Percentiles rank a stretch among this genome's conserved stretches.
phyloP scores from a whole-genome alignment of 2,329 filamentous ascomycete species.

The Aaosphaeria pasadenensis region DNA sequence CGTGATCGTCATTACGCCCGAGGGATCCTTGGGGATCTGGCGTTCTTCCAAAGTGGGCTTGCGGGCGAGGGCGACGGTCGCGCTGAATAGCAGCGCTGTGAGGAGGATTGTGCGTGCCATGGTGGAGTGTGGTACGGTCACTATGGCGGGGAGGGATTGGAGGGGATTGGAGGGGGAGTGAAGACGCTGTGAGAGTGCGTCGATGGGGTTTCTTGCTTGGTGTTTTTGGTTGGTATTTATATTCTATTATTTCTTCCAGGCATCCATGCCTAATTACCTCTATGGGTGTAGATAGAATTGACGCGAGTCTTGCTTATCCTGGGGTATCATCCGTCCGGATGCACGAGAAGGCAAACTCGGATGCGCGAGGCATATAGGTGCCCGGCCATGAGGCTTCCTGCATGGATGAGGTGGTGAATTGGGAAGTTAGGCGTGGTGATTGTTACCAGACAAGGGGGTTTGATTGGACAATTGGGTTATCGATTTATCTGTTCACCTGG shows the following conservation, averaged over 20 bases:
- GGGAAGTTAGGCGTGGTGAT: too few relatives aligned
- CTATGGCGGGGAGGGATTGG: neutral
- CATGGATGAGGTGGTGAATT: too few relatives aligned
- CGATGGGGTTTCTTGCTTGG: neutral
- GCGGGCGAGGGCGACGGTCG: conserved; percentile 15
- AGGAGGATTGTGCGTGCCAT: conserved; percentile 24
- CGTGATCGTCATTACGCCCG: conserved; percentile 30
- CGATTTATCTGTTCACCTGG: too few relatives aligned
- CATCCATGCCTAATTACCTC: neutral
- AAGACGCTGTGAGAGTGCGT: neutral
- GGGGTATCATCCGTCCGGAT: too few relatives aligned
- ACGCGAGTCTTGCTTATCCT: too few relatives aligned
- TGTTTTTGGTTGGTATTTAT: neutral
- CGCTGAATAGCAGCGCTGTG: conserved; percentile 17
- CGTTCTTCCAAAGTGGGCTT: conserved; percentile 24
- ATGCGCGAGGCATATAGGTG: too few relatives aligned
- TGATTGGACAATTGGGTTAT: too few relatives aligned
- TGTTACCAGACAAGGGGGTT: too few relatives aligned
- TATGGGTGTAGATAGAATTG: neutral
- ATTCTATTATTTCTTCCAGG: neutral
- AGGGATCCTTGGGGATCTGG: conserved; percentile 27
- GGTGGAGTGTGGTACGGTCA: conserved; percentile 5
- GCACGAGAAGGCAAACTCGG: too few relatives aligned
- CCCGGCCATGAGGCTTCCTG: too few relatives aligned
- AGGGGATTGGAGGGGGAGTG: neutral